Evolutionary conservation across 2,329 filamentous ascomycete genomes (phyloP).

Genomic region (Penicillium sp.): DNA sequence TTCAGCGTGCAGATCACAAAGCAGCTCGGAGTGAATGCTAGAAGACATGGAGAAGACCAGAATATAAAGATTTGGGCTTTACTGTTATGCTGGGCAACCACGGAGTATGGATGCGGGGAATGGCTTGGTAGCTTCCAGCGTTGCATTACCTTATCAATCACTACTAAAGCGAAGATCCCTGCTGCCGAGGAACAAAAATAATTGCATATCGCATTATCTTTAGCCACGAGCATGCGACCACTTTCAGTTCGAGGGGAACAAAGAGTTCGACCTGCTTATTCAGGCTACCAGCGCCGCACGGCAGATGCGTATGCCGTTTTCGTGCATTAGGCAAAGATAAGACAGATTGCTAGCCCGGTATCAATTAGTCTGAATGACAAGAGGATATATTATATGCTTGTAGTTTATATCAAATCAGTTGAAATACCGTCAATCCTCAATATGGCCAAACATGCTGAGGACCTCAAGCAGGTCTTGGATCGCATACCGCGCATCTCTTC

Average conservation of each 20-base stretch:
- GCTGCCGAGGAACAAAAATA: not conserved
- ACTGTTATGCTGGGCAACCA: not conserved
- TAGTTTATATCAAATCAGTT: too few species aligned
- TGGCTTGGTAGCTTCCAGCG: not conserved
- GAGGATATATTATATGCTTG: not conserved
- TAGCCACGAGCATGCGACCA: not conserved
- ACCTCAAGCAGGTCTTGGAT: too few species aligned
- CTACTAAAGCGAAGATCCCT: not conserved
- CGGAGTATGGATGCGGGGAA: not conserved
- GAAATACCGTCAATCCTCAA: too few species aligned
- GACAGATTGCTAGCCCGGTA: not conserved
- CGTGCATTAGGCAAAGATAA: not conserved
- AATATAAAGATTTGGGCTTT: not conserved
- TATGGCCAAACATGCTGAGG: too few species aligned
- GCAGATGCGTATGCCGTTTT: too few species aligned
- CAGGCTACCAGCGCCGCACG: not conserved
- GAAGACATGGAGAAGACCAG: not conserved
- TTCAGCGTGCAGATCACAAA: not conserved
- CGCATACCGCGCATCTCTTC: too few species aligned
- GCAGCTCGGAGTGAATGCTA: not conserved
- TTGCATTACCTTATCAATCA: not conserved
- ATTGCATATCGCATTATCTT: not conserved
- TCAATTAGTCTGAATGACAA: not conserved
- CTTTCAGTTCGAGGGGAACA: not conserved
- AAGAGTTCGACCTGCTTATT: too few species aligned